These are phyloP conservation scores for Astragalus glycyphyllos DNA, from an alignment of 306 rosid genomes.

Conservation along the genomic window DNA sequence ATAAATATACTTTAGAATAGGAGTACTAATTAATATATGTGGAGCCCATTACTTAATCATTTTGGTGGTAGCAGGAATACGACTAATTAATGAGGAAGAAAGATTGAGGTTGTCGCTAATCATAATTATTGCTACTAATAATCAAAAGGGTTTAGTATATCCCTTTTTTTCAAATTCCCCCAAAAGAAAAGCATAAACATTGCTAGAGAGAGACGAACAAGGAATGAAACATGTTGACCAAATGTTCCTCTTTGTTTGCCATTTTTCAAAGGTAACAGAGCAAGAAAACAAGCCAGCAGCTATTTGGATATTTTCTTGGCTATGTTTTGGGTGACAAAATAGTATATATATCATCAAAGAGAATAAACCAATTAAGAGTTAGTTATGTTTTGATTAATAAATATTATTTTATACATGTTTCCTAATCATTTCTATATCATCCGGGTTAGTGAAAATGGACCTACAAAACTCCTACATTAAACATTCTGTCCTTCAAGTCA, in stretches of 20 bases:
- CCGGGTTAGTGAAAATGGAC: slow-evolving; percentile 55
- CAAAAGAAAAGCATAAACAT: slow-evolving; percentile 50
- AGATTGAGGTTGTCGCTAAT: slow-evolving; percentile 53
- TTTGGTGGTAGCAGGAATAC: slow-evolving; percentile 38
- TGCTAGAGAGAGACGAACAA: slow-evolving; percentile 65
- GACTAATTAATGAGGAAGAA: slow-evolving; percentile 50
- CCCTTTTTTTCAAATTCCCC: slow-evolving; percentile 44
- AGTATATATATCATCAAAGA: slow-evolving; percentile 33
- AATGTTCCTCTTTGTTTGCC: slow-evolving; percentile 58
- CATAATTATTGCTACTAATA: slow-evolving; percentile 42
- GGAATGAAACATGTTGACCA: slow-evolving; percentile 73
- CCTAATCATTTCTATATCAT: slow-evolving; percentile 74
- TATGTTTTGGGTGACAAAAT: slow-evolving; percentile 87
- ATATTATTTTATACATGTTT: neutral
- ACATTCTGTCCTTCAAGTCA: slow-evolving; percentile 55
- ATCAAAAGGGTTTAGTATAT: slow-evolving; percentile 40
- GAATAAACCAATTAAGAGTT: slow-evolving; percentile 46
- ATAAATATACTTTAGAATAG: too few species aligned
- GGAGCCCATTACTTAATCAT: slow-evolving; percentile 73
- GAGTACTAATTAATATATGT: slow-evolving; percentile 12
- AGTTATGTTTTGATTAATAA: slow-evolving; percentile 16
- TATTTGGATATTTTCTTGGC: slow-evolving; percentile 61
- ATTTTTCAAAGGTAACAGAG: slow-evolving; percentile 50
- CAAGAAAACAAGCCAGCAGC: slow-evolving; percentile 72
- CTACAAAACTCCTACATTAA: slow-evolving; percentile 47